Evolutionary conservation across 495 filamentous ascomycete genomes (phyloP).

Genomic region (Neohortaea acidophila): DNA sequence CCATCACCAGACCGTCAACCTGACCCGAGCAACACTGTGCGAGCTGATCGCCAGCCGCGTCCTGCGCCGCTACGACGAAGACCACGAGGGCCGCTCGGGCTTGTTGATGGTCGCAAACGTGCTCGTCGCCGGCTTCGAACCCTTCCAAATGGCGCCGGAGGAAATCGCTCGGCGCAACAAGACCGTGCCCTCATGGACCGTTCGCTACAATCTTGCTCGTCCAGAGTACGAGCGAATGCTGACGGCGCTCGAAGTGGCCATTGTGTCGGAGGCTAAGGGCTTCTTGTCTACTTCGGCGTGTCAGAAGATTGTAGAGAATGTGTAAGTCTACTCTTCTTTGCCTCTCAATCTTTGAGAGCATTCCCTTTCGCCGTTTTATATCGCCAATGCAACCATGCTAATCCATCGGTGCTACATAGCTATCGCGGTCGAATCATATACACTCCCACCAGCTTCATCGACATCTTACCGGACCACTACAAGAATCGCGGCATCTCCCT

Average conservation of each 20-base stretch:
- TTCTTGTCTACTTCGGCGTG: conserved; percentile 54
- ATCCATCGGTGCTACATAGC: too few relatives aligned
- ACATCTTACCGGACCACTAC: conserved; percentile 59
- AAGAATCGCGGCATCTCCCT: conserved; percentile 56
- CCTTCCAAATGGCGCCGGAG: conserved; percentile 50
- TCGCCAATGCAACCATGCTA: too few relatives aligned
- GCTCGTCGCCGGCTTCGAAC: conserved; percentile 57
- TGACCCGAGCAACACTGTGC: conserved; percentile 49
- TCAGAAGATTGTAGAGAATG: conserved; percentile 54
- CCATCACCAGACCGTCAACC: conserved; percentile 55
- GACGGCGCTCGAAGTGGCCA: conserved; percentile 55
- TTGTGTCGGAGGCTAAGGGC: conserved; percentile 49
- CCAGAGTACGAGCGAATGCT: conserved; percentile 43
- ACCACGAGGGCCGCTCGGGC: conserved; percentile 43
- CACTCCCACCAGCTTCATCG: conserved; percentile 52
- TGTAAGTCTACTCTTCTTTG: too few relatives aligned
- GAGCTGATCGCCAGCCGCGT: conserved; percentile 53
- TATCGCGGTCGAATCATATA: conserved; percentile 52
- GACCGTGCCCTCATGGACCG: conserved; percentile 32
- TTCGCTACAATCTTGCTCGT: conserved; percentile 25
- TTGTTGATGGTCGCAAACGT: conserved; percentile 54
- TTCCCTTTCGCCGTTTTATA: too few relatives aligned
- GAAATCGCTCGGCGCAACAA: conserved; percentile 38
- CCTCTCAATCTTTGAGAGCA: too few relatives aligned
- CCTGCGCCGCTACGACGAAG: conserved; percentile 51